A percentile compares a stretch with the other conserved stretches of the same genome.
These are phyloP conservation scores for Rhododendron vialii DNA, from an alignment of 148 eudicot species.

Conservation along the genomic window DNA sequence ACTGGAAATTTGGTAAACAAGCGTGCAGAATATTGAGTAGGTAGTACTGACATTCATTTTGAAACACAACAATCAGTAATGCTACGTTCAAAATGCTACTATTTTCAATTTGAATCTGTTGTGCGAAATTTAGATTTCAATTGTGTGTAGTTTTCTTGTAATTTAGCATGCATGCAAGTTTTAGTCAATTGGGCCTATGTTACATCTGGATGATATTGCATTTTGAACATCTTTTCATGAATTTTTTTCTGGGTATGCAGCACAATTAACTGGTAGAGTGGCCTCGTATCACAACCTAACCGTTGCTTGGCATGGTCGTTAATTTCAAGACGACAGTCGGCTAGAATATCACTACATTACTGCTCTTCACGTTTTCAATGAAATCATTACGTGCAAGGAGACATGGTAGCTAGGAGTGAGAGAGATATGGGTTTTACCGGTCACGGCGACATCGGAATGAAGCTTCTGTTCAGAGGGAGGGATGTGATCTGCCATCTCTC, in stretches of 20 bases:
- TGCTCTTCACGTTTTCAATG: not conserved
- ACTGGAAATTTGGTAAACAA: not conserved
- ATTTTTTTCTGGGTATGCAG: not conserved
- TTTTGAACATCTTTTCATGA: not conserved
- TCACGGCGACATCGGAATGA: not conserved
- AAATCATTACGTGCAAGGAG: not conserved
- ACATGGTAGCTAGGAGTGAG: not conserved
- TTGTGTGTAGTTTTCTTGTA: not conserved
- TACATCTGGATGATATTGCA: not conserved
- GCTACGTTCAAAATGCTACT: not conserved
- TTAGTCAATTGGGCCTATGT: not conserved
- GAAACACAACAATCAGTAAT: not conserved
- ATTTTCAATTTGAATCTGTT: not conserved
- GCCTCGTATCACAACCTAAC: not conserved
- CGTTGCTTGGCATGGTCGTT: not conserved
- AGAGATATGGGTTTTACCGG: not conserved
- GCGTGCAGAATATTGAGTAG: not conserved
- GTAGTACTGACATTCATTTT: not conserved
- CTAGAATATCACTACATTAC: too few relatives aligned
- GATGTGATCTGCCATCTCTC: constrained; percentile 1
- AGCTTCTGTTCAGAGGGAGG: not conserved
- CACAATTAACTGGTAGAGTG: not conserved
- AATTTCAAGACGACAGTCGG: not conserved
- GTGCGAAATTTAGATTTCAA: not conserved
- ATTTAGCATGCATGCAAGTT: not conserved